Evolutionary conservation across 305 asterid genomes (phyloP), one percentile per base, ranked within the genome.

Genomic region (Rubia balearica): DNA sequence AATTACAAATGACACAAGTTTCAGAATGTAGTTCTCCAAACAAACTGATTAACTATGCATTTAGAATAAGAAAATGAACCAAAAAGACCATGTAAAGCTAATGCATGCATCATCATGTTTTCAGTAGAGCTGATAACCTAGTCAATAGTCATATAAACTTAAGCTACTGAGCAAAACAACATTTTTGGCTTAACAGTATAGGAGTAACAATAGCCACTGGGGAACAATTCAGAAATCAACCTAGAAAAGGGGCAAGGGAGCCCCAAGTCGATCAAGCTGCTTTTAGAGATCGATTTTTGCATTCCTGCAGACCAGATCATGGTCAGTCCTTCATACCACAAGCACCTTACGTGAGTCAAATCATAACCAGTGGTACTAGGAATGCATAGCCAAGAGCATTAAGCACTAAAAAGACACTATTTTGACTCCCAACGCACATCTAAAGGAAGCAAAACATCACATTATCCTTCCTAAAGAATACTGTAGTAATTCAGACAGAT

Each of bases 261-360:
- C 40, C 70, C 63, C 60, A 71, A 65, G 68, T 72, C 74, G 75
- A 78, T 75, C 82, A 77, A 77, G 74, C 80, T 73, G 79, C 78
- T 64, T 72, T 69, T 76, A 82, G 76, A 77, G 77, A 78, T 79
- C 77, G 82, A 71, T 40, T 69, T 69, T 80, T 78, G 77, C 42
- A 78, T 71, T 80, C 96, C 94, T 83, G 88, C 89, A 84, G 76
- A 83, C 86, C 88, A 83, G 79, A 85, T 78, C 69, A 79, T 70
- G 14, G 85, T 80, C 88, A 78, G 88, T 77, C 74, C 73, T 61
- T 72, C 75, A 74, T 61, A 81, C 64, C 61, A 69, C 48, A 71
- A 63, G 80, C 77, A 74, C 62, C 84, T 73, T 71, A 56, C 51
- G 53, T 40, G 70, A 77, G 67, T 71, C 70, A 64, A 63, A 59